Evolutionary conservation across 371 early-diverging fungal species (phyloP).

Genomic region (Capillidium rhysosporum): DNA sequence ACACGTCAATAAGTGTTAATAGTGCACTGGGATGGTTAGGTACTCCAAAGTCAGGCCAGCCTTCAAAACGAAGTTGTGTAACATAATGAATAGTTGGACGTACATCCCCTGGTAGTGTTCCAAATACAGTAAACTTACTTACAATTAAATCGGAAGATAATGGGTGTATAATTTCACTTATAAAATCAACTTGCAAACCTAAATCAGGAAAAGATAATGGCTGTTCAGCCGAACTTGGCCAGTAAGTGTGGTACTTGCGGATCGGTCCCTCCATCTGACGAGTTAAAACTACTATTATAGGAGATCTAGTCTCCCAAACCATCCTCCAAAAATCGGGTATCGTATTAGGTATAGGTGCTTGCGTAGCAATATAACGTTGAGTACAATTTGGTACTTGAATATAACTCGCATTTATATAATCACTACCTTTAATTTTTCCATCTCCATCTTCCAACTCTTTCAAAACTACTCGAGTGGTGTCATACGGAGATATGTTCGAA

Average conservation of each 20-base stretch:
- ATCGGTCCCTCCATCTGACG: slow-evolving; percentile 38
- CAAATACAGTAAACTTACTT: background rate
- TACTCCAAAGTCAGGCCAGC: slow-evolving; percentile 81
- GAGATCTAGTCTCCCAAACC: slow-evolving; percentile 52
- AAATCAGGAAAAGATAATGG: background rate
- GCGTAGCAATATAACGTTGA: slow-evolving; percentile 61
- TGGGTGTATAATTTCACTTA: background rate
- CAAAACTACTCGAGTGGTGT: background rate
- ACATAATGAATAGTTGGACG: slow-evolving; percentile 10
- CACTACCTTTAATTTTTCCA: slow-evolving; percentile 10
- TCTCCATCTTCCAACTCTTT: background rate
- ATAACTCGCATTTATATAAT: slow-evolving; percentile 71
- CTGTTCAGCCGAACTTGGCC: slow-evolving; percentile 21
- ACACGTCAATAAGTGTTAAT: slow-evolving; percentile 18
- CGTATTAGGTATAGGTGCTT: slow-evolving; percentile 67
- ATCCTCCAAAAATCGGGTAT: slow-evolving; percentile 83
- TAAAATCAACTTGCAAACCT: background rate
- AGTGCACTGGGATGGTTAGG: slow-evolving; percentile 24
- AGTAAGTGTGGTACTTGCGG: slow-evolving; percentile 53
- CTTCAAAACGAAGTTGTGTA: slow-evolving; percentile 55
- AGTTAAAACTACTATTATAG: slow-evolving; percentile 72
- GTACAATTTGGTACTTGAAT: slow-evolving; percentile 21
- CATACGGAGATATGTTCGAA: background rate
- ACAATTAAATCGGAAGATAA: background rate
- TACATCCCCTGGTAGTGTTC: background rate